Conservation (phyloP, 1,284 basidiomycete species). For the Coriolopsis trogii region DNA sequence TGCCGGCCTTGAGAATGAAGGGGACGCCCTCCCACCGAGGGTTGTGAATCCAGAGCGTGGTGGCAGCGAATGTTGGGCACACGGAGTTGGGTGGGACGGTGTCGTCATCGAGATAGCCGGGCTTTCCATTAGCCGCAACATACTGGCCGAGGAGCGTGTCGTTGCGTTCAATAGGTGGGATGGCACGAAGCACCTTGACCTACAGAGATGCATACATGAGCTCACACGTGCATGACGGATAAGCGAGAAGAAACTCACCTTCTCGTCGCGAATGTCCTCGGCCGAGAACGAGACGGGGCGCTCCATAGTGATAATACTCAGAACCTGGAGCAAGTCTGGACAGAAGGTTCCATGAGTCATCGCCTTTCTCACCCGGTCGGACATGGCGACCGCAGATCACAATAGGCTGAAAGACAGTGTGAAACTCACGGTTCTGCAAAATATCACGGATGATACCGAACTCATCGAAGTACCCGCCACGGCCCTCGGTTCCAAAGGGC, state of each 20-base stretch:
- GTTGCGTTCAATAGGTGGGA: constrained; percentile 76
- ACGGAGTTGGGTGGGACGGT: constrained; percentile 91
- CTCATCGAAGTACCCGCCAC: constrained; percentile 98
- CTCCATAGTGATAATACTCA: constrained; percentile 94
- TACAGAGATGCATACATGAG: constrained; percentile 35
- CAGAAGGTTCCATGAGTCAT: constrained; percentile 2
- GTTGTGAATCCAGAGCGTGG: constrained; percentile 89
- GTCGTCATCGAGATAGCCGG: constrained; percentile 95
- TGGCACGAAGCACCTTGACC: constrained; percentile 94
- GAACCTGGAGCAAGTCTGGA: constrained; percentile 88
- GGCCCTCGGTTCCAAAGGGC: constrained; percentile 95
- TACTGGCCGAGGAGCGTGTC: constrained; percentile 94
- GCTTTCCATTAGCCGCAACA: constrained; percentile 85
- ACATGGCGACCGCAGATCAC: not conserved
- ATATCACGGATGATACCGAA: constrained; percentile 98
- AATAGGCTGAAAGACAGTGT: not conserved
- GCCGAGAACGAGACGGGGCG: constrained; percentile 95
- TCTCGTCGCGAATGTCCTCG: constrained; percentile 97
- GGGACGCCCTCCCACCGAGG: constrained; percentile 97
- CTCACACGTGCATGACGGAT: constrained; percentile 11
- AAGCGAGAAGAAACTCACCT: constrained; percentile 51
- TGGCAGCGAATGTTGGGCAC: constrained; percentile 92
- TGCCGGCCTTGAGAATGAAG: constrained; percentile 96
- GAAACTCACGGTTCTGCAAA: constrained; percentile 89
- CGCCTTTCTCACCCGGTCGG: not conserved